phyloP scores from a whole-genome alignment of 1,284 basidiomycete genomes.

The Austroboletus sp. region DNA sequence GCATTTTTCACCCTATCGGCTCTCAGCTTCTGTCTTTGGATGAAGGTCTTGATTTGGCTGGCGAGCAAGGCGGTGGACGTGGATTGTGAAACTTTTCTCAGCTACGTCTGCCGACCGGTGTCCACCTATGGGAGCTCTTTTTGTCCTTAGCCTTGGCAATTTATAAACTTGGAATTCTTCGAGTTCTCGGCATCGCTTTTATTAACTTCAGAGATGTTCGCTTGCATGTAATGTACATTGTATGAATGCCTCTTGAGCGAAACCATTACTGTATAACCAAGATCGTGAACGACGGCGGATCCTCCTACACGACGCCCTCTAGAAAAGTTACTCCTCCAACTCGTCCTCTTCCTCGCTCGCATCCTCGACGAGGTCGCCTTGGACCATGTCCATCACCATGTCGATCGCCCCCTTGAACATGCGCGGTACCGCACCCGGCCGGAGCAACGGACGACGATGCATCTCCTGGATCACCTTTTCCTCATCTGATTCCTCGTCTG shows the following conservation, averaged over 20 bases:
- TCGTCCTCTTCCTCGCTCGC: constrained; percentile 38
- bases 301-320: no score
- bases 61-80: no score
- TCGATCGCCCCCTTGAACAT: constrained; percentile 62
- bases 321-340: constrained; percentile 31
- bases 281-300: no score
- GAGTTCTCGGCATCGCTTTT: no score
- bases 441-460: constrained; percentile 52
- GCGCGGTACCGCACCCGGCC: constrained; percentile 58
- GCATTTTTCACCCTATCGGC: no score
- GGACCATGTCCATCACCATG: constrained; percentile 56
- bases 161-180: no score
- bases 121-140: no score
- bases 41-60: no score
- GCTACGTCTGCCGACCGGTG: no score
- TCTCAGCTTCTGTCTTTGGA: no score
- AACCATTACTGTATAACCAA: neutral
- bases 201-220: neutral
- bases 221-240: neutral
- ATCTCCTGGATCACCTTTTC: constrained; percentile 41
- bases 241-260: neutral
- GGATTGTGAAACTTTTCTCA: no score
- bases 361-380: constrained; percentile 43
- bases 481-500: constrained; percentile 21
- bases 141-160: no score